Base-by-base conservation (phyloP, 1,139 yeast genomes). In the Kodamaea arcana region DNA sequence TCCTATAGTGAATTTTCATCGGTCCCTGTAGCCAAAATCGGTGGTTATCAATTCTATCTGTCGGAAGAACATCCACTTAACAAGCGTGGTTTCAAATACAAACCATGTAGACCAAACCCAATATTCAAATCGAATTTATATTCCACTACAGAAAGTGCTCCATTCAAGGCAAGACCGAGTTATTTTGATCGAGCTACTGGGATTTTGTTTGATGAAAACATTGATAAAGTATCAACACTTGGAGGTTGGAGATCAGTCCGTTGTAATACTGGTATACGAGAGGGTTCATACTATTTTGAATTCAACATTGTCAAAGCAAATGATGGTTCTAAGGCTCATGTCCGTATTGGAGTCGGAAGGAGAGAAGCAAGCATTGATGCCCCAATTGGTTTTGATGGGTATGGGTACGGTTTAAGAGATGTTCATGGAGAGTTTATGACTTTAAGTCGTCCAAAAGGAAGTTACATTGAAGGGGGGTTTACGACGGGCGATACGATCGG, bases 311-410 rank as follows among this genome's bases (percentile, higher is more conserved):
- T 77, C 8, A 63, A 60, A 31, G 75, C 75, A 30, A 67, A 71
- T 43, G 67, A 62, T 5, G 42, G 39, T 49, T 39, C 47, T 17
- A 55, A 54, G 31, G 54, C 74, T 35, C 94, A 90, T 55, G 90
- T 90, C 1, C 60, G 98, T 24, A 53, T 90, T 17, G 99, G 99
- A 0, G 50, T 90, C 30, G 83, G 83, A 0, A 65, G 97, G 37
- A 70, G 86, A 44, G 98, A 92, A 52, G 94, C 96, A 1, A 77
- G 88, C 35, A 60, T 90, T 32, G 97, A 92, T 46, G 95, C 95
- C 0, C 98, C 99, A 0, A 92, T 90, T 8, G 99, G 99, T 4
- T 86, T 78, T 51, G 97, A 92, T 57, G 94, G 90, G 0, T 92
- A 88, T 59, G 92, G 97, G 0, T 92, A 94, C 56, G 97, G 96